A percentile compares a stretch with the other conserved stretches of the same genome.
Conservation (phyloP, 768 basidiomycete genomes). For the Fistulinella prunicolor region DNA sequence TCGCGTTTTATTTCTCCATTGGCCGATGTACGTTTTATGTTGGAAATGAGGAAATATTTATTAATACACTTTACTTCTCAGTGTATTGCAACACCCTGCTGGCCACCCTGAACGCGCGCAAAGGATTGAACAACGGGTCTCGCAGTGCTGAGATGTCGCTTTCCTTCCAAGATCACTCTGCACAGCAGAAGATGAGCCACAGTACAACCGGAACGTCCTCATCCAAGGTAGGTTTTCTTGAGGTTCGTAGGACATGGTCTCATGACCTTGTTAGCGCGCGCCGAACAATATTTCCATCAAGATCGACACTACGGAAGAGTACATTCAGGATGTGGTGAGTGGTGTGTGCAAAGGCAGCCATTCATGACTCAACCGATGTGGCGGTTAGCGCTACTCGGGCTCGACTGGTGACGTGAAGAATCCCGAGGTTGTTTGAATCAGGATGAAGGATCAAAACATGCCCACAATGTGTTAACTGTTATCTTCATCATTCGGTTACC, state of each 20-base stretch:
- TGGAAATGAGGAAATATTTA: too few species aligned
- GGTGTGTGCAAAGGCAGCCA: too few species aligned
- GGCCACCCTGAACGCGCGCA: conserved; percentile 55
- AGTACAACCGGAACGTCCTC: background rate
- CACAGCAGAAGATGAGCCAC: conserved; percentile 7
- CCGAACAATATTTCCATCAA: conserved; percentile 60
- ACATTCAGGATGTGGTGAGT: conserved; percentile 39
- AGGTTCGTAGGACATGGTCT: background rate
- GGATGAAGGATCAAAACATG: too few species aligned
- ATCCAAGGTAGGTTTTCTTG: background rate
- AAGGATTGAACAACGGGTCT: conserved; percentile 36
- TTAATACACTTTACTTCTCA: conserved; percentile 16
- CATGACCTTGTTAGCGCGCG: conserved; percentile 8
- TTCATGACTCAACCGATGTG: background rate
- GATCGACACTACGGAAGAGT: conserved; percentile 60
- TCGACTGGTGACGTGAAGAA: conserved; percentile 8
- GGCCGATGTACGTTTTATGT: conserved; percentile 47
- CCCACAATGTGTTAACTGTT: too few species aligned
- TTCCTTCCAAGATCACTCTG: conserved; percentile 7
- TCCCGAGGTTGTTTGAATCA: conserved; percentile 4
- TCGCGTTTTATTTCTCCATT: conserved; percentile 58
- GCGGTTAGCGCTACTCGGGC: background rate
- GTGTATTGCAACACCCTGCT: conserved; percentile 63
- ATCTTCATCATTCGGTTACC: too few species aligned
- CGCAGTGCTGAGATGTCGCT: conserved; percentile 12